Conservation (phyloP, 2,329 filamentous ascomycete species). For the Thyridium curvatum region DNA sequence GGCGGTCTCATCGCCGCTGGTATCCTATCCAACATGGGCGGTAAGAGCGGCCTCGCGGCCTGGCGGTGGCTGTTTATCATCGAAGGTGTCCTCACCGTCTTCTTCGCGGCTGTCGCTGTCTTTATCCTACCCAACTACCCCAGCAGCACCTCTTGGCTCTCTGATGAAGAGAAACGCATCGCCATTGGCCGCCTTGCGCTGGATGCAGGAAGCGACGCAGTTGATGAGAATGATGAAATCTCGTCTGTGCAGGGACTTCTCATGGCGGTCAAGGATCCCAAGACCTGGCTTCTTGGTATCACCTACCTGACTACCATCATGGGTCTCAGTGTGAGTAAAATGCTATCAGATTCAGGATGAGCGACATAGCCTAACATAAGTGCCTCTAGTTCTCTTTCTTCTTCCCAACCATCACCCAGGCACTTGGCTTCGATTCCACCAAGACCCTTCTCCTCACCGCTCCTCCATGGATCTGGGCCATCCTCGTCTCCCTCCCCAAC, state of each 20-base stretch:
- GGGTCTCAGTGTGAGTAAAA: constrained; percentile 48
- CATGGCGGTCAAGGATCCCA: constrained; percentile 53
- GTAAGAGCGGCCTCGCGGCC: constrained; percentile 43
- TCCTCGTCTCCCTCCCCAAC: constrained; percentile 46
- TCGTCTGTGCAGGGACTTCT: constrained; percentile 41
- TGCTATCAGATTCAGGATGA: constrained; percentile 4
- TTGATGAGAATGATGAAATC: constrained; percentile 49
- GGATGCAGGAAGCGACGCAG: constrained; percentile 33
- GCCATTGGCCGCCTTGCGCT: constrained; percentile 46
- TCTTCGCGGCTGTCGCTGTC: constrained; percentile 35
- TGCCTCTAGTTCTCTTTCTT: background rate
- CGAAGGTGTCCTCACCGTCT: constrained; percentile 47
- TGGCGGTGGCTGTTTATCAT: constrained; percentile 57
- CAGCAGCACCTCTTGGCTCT: constrained; percentile 51
- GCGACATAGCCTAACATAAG: no score
- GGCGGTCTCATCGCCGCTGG: constrained; percentile 52
- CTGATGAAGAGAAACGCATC: constrained; percentile 48
- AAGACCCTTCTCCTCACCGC: constrained; percentile 48
- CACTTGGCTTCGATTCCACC: no score
- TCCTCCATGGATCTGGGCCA: constrained; percentile 53
- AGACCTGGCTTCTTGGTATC: constrained; percentile 59
- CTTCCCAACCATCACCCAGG: constrained; percentile 28
- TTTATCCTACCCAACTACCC: constrained; percentile 50
- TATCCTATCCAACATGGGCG: constrained; percentile 53
- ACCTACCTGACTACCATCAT: constrained; percentile 56